A percentile compares a stretch with the other conserved stretches of the same genome.
Evolutionary conservation across 352 stramenopile genomes (phyloP).

Genomic region (Pythium scleroteichum): DNA sequence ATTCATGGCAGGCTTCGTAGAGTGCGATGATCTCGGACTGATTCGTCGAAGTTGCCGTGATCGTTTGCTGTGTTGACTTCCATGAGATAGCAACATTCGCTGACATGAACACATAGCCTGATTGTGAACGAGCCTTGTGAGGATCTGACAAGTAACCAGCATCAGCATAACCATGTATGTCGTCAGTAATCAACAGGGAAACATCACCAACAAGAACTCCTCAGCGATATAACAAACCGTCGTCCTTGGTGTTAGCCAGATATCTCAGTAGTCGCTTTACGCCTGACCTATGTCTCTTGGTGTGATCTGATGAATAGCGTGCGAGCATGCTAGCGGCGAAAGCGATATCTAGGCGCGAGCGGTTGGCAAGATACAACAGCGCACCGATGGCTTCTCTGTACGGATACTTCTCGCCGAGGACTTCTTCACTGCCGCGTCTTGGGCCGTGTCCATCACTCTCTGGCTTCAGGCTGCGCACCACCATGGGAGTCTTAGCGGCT

Average conservation of each 20-base stretch:
- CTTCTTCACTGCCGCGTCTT: conserved; percentile 21
- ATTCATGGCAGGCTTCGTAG: conserved; percentile 24
- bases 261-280: conserved; percentile 22
- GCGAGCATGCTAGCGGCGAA: conserved; percentile 24
- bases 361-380: conserved; percentile 21
- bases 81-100: conserved; percentile 19
- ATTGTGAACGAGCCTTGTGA: conserved; percentile 23
- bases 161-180: conserved; percentile 21
- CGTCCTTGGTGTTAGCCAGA: conserved; percentile 15
- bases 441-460: conserved; percentile 21
- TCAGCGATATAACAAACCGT: conserved; percentile 17
- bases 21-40: conserved; percentile 22
- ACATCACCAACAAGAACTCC: conserved; percentile 6
- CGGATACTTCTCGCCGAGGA: conserved; percentile 20
- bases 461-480: conserved; percentile 19
- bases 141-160: conserved; percentile 25
- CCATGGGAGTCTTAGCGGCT: conserved; percentile 23
- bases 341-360: conserved; percentile 25
- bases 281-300: conserved; percentile 23
- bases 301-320: conserved; percentile 24
- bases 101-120: conserved; percentile 28
- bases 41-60: conserved; percentile 25
- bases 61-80: conserved; percentile 20
- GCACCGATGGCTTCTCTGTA: conserved; percentile 24
- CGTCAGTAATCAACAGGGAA: conserved; percentile 15